Evolutionary conservation across 345 rosid genomes (phyloP), one percentile per base, ranked within the genome.

Genomic region (Geranium brycei): DNA sequence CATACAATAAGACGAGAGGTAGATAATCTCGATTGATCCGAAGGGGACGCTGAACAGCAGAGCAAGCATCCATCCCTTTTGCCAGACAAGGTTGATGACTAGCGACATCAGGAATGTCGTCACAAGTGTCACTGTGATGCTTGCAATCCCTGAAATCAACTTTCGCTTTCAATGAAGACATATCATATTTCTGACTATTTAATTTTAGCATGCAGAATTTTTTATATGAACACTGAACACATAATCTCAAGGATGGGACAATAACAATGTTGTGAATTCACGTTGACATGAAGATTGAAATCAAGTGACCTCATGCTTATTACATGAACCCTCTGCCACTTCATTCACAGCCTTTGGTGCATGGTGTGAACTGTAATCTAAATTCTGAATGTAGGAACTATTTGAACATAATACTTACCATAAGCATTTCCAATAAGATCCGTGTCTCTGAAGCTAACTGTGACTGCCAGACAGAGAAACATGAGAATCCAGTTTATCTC

Each of bases 401-500:
- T 47, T 47, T 47, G 13, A 13, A 66, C 51, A 58, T 13, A 60
- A 4, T 19, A 71, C 82, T 78, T 73, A 88, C 97, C 99, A 18
- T 87, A 93, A 68, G 99, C 91, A 60, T 86, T 82, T 73, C 89
- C 99, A 51, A 90, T 65, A 65, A 65, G 85, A 62, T 70, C 80
- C 38, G 80, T 77, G 81, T 83, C 84, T 65, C 59, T 85, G 75
- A 79, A 85, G 64, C 89, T 83, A 62, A 82, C 57, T 14, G 84
- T 84, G 64, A 90, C 84, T 31, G 84, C 77, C 66, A 88, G 81
- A 66, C 92, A 77, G 69, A 93, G 89, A 80, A 90, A 71, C 96
- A 93, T 82, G 57, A 86, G 91, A 60, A 83, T 81, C 99, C 99
- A 93, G 64, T 93, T 93, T 68, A 93, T 83, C 87, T 90, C 97